These are phyloP conservation scores for Lentinula guzmanii DNA, from an alignment of 768 basidiomycete species.

Conservation along the genomic window DNA sequence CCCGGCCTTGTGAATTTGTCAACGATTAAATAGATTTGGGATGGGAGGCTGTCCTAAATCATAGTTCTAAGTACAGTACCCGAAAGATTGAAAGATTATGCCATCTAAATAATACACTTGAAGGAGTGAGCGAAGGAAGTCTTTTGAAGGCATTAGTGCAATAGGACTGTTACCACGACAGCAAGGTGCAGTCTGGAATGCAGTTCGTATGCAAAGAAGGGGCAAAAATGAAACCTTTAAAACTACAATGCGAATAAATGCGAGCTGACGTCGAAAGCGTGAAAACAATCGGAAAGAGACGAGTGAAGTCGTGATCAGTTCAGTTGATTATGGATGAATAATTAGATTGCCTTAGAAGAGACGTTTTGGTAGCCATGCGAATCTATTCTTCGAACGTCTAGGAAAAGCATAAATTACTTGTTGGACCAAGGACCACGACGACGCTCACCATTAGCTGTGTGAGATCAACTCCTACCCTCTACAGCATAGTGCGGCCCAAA, in stretches of 20 bases:
- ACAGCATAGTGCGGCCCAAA: slow-evolving; percentile 67
- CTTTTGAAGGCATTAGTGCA: background rate
- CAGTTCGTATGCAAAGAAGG: background rate
- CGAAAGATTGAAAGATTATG: slow-evolving; percentile 4
- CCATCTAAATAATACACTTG: slow-evolving; percentile 6
- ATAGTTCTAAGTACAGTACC: background rate
- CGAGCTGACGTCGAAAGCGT: slow-evolving; percentile 5
- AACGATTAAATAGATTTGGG: slow-evolving; percentile 1
- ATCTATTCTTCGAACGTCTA: slow-evolving; percentile 2
- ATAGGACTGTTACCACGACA: background rate
- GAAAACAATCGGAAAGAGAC: slow-evolving; percentile 3
- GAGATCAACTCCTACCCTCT: slow-evolving; percentile 35
- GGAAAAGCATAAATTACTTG: background rate
- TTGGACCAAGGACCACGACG: background rate
- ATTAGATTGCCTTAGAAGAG: background rate
- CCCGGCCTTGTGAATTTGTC: too few species aligned
- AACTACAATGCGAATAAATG: slow-evolving; percentile 7
- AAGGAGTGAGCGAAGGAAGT: background rate
- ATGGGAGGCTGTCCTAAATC: slow-evolving; percentile 3
- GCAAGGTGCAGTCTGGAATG: background rate
- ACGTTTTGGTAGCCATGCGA: background rate
- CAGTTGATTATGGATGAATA: background rate
- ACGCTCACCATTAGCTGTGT: background rate
- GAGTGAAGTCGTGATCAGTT: background rate
- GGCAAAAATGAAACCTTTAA: background rate